Base-by-base conservation (phyloP, 2,329 filamentous ascomycete genomes). In the Beauveria pseudobassiana region DNA sequence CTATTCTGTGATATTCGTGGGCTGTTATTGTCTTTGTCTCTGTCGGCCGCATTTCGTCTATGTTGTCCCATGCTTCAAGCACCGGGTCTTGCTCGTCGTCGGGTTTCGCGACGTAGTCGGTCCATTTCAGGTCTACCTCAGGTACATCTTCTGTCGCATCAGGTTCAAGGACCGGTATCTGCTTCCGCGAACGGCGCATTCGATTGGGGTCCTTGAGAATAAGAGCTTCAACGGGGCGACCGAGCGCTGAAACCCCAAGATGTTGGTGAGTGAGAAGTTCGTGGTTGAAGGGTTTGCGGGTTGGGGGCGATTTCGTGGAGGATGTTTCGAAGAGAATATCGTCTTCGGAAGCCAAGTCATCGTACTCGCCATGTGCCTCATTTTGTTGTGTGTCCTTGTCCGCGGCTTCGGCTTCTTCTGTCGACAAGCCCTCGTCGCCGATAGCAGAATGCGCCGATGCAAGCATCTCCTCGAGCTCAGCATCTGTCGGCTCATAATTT, bases 1-100 rank as follows among this genome's bases (percentile, higher is more conserved):
- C 66, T 16, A 85, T 67, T 14, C 72, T 70, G 3, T 73, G 68
- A 59, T 82, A 83, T 7, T 80, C 74, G 0, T 68, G 70, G 40
- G 70, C 66, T 1, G 72, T 67, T 5, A 85, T 61, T 9, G 74
- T 66, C 1, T 63, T 73, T 26, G 73, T 73, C 6, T 75, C 73
- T 1, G 61, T 62, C 1, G 82, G 83, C 43, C 75, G 75, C 40
- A 85, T 67, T 60, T 77, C 77, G 38, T 83, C 72, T 20, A 86
- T 78, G 62, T 82, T 80, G 3, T 70, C 67, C 54, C 74, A 68
- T 1, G 78, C 70, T 48, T 82, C 77, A 20, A 75, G 48, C 16
- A 56, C 69, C 2, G 64, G 56, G 10, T 67, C 65, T 1, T 70
- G 64, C 4, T 48, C 62, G 12, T 53, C 57, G 16, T 49, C 28